Percentiles rank a stretch among this genome's conserved stretches.
phyloP scores from a whole-genome alignment of 371 early-diverging fungal genomes.

The Zopfochytrium polystomum region DNA sequence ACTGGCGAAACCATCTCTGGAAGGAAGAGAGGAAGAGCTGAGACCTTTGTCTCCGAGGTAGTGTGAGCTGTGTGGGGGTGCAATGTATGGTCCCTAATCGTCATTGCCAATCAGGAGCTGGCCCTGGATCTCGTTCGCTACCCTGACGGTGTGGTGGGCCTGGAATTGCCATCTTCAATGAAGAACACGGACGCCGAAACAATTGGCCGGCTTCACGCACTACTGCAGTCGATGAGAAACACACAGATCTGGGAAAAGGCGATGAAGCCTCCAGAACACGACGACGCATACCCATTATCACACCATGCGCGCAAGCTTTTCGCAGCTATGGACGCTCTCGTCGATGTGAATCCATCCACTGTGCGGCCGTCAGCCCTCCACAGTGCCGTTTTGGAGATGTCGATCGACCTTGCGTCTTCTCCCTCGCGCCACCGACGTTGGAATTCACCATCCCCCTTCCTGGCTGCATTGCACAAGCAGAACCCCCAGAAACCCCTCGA shows the following conservation, averaged over 20 bases:
- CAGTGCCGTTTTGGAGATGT: background rate
- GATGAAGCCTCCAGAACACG: background rate
- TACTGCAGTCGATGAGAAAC: background rate
- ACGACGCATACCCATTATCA: background rate
- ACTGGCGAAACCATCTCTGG: no score
- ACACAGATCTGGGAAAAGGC: background rate
- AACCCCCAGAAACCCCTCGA: background rate
- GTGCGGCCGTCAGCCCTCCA: background rate
- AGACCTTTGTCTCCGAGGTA: no score
- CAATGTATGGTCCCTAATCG: no score
- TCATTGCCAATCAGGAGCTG: no score
- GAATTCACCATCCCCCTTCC: background rate
- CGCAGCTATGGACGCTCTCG: slow-evolving; percentile 2
- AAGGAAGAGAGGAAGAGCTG: no score
- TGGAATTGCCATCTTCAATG: background rate
- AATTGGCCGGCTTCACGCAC: background rate
- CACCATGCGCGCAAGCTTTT: background rate
- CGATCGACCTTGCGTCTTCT: background rate
- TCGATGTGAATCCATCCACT: background rate
- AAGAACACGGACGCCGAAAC: background rate
- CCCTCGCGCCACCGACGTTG: background rate
- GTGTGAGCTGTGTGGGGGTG: no score
- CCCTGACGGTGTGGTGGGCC: slow-evolving; percentile 2
- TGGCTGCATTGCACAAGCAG: background rate
- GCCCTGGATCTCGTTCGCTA: no score